phyloP scores from a whole-genome alignment of 2,329 filamentous ascomycete species.

The Nothophoma quercina region DNA sequence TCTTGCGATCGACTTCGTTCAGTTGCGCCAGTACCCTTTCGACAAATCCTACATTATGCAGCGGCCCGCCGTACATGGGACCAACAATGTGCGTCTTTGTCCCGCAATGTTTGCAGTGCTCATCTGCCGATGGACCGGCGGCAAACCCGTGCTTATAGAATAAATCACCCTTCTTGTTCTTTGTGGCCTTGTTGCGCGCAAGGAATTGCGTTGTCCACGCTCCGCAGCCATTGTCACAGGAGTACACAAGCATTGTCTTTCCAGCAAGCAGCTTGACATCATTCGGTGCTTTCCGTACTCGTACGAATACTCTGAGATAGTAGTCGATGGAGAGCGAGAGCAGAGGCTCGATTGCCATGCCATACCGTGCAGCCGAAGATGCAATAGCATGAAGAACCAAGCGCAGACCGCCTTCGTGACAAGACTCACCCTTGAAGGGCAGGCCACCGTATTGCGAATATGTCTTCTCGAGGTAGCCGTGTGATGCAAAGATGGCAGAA shows the following conservation, averaged over 20 bases:
- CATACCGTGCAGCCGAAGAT: conserved; percentile 81
- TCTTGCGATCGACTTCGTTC: conserved; percentile 68
- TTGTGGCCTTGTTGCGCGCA: conserved; percentile 70
- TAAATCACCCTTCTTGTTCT: conserved; percentile 71
- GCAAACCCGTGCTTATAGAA: conserved; percentile 83
- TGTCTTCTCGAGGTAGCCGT: conserved; percentile 92
- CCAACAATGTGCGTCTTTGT: conserved; percentile 86
- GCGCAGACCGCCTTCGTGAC: conserved; percentile 88
- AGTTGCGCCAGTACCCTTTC: conserved; percentile 77
- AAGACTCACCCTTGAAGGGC: conserved; percentile 82
- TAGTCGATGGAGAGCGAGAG: conserved; percentile 96
- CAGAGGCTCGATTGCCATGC: conserved; percentile 86
- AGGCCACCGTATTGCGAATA: conserved; percentile 93
- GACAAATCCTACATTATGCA: conserved; percentile 87
- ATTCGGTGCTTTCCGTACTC: conserved; percentile 78
- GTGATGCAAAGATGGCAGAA: conserved; percentile 91
- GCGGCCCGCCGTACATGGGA: conserved; percentile 91
- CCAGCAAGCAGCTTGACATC: conserved; percentile 90
- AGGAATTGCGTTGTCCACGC: conserved; percentile 86
- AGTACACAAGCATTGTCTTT: conserved; percentile 93
- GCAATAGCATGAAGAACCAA: conserved; percentile 85
- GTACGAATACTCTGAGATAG: conserved; percentile 88
- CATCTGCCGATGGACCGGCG: conserved; percentile 71
- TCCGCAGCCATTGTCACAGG: conserved; percentile 90
- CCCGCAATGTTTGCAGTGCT: conserved; percentile 81